Evolutionary conservation across 306 rosid genomes (phyloP).

Genomic region (Sophora flavescens): DNA sequence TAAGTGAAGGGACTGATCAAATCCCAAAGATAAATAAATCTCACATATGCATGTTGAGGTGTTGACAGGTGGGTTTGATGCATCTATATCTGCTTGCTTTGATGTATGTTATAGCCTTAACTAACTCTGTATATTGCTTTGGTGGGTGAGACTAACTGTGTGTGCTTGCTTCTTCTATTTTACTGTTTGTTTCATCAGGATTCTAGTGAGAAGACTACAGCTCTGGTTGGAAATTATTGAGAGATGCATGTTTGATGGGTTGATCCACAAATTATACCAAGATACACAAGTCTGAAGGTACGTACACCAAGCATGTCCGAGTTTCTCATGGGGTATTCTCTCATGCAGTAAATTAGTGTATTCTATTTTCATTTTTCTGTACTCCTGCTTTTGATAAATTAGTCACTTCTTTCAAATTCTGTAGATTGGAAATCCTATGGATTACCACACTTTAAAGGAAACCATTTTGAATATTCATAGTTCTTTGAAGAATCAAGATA

Average conservation of each 20-base stretch:
- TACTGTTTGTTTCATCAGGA: too few relatives aligned
- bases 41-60: slow-evolving; percentile 32
- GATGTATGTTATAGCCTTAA: slow-evolving; percentile 50
- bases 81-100: slow-evolving; percentile 43
- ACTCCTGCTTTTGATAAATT: slow-evolving; percentile 32
- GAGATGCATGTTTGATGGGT: too few relatives aligned
- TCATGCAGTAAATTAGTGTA: slow-evolving; percentile 22
- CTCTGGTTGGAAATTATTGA: too few relatives aligned
- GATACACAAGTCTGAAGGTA: too few relatives aligned
- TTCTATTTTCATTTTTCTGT: slow-evolving; percentile 41
- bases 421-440: slow-evolving; percentile 93
- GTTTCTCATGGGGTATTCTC: slow-evolving; percentile 84
- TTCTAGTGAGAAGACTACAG: too few relatives aligned
- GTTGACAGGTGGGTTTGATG: slow-evolving; percentile 49
- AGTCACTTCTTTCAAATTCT: slow-evolving; percentile 31
- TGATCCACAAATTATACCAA: too few relatives aligned
- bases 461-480: slow-evolving; percentile 71
- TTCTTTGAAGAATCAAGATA: slow-evolving; percentile 57
- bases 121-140: slow-evolving; percentile 54
- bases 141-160: slow-evolving; percentile 43
- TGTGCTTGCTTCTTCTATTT: background rate
- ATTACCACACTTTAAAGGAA: slow-evolving; percentile 77
- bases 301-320: slow-evolving; percentile 55
- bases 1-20: slow-evolving; percentile 50
- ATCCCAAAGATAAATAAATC: slow-evolving; percentile 41